Conservation (phyloP, 257 asterid genomes). For the Salvia hispanica region DNA sequence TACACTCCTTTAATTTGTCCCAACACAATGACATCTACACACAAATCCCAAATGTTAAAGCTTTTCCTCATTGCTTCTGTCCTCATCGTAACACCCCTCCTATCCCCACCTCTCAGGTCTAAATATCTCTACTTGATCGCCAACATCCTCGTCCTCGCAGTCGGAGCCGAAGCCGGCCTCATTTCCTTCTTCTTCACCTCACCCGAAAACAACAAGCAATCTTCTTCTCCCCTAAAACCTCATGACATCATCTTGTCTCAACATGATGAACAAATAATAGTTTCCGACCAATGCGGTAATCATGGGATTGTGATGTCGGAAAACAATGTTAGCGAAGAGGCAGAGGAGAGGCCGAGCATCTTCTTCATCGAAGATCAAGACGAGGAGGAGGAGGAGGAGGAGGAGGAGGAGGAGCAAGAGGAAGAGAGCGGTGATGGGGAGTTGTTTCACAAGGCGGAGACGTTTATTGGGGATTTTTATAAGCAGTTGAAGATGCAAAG, state of each 20-base stretch:
- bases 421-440: constrained; percentile 42
- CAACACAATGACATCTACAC: constrained; percentile 22
- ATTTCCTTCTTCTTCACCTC: constrained; percentile 41
- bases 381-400: constrained; percentile 18
- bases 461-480: constrained; percentile 65
- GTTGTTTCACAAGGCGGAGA: constrained; percentile 61
- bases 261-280: background rate
- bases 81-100: constrained; percentile 46
- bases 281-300: no score
- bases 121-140: constrained; percentile 54
- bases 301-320: background rate
- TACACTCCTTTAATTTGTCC: background rate
- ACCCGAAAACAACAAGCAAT: constrained; percentile 20
- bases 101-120: constrained; percentile 50
- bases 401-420: constrained; percentile 16
- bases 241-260: background rate
- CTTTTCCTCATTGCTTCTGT: constrained; percentile 41
- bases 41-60: constrained; percentile 44
- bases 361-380: constrained; percentile 39
- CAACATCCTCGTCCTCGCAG: constrained; percentile 52
- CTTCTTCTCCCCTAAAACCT: background rate
- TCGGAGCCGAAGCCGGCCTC: constrained; percentile 69
- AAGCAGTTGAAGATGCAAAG: constrained; percentile 71
- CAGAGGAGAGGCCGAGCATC: constrained; percentile 37
- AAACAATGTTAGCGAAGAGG: constrained; percentile 19